Percentiles rank a stretch among this genome's conserved stretches.
Evolutionary conservation across 2,329 filamentous ascomycete species (phyloP).

Genomic region (Sporothrix variecibatus): DNA sequence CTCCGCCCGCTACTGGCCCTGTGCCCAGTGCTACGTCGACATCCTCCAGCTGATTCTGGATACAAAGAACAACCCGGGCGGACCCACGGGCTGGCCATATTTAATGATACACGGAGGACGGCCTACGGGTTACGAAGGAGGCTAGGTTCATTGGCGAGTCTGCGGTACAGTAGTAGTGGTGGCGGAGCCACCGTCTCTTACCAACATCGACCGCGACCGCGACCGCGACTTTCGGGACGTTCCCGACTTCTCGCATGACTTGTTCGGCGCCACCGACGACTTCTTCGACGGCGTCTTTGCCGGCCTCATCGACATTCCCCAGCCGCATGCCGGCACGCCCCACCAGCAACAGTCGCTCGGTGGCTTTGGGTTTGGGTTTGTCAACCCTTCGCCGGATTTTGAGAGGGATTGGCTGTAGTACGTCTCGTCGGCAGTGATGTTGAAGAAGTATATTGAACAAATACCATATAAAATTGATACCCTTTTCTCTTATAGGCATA

Average conservation of each 20-base stretch:
- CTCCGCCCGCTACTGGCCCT: constrained; percentile 25
- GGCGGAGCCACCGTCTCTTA: not conserved
- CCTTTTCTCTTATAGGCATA: too few relatives aligned
- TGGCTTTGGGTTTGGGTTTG: not conserved
- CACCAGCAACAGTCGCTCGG: not conserved
- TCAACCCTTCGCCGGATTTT: not conserved
- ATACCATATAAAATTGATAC: too few relatives aligned
- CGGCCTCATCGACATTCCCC: not conserved
- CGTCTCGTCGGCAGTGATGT: too few relatives aligned
- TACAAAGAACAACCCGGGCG: constrained; percentile 24
- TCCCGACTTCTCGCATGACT: not conserved
- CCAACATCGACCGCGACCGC: not conserved
- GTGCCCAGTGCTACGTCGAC: constrained; percentile 26
- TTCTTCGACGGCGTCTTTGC: constrained; percentile 14
- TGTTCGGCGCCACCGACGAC: not conserved
- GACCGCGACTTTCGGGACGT: not conserved
- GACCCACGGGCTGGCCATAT: constrained; percentile 26
- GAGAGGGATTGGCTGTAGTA: constrained; percentile 8
- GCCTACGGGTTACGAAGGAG: constrained; percentile 21
- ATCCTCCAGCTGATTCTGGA: constrained; percentile 28
- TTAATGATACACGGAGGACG: constrained; percentile 26
- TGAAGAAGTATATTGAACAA: too few relatives aligned
- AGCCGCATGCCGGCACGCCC: not conserved
- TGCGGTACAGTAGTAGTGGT: not conserved
- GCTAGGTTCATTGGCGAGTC: not conserved